Evolutionary conservation across 2,329 filamentous ascomycete species (phyloP).

Genomic region (Leptographium galeiforme): DNA sequence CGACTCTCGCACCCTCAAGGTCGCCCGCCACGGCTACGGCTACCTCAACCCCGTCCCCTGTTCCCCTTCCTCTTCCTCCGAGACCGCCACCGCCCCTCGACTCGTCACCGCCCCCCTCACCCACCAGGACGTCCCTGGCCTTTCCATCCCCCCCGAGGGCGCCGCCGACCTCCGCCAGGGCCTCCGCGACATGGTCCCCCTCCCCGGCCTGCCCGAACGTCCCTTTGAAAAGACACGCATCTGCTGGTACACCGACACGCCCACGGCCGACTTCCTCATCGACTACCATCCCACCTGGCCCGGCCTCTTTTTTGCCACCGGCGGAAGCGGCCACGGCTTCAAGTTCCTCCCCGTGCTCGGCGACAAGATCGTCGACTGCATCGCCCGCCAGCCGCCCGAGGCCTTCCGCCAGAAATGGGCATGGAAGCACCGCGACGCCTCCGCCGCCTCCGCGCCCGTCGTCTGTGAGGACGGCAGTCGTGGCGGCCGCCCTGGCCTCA

Average conservation of each 20-base stretch:
- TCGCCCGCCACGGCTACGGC: conserved; percentile 56
- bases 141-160: conserved; percentile 45
- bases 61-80: conserved; percentile 16
- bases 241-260: conserved; percentile 68
- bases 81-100: conserved; percentile 3
- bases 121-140: conserved; percentile 31
- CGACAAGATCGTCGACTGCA: conserved; percentile 43
- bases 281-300: conserved; percentile 51
- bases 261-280: conserved; percentile 57
- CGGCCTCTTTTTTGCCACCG: conserved; percentile 47
- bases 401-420: conserved; percentile 46
- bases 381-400: conserved; percentile 29
- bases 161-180: conserved; percentile 46
- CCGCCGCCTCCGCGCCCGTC: conserved; percentile 18
- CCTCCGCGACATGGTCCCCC: conserved; percentile 46
- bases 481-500: conserved; percentile 31
- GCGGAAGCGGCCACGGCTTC: conserved; percentile 52
- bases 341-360: conserved; percentile 58
- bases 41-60: conserved; percentile 40
- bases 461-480: conserved; percentile 40
- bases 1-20: conserved; percentile 44
- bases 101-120: conserved; percentile 30
- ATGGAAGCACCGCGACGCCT: conserved; percentile 41
- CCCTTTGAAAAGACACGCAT: conserved; percentile 49
- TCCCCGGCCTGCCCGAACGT: conserved; percentile 38